A percentile compares a stretch with the other conserved stretches of the same genome.
Evolutionary conservation across 805 yeast species (phyloP).

Genomic region (Metschnikowia bowlesiae): DNA sequence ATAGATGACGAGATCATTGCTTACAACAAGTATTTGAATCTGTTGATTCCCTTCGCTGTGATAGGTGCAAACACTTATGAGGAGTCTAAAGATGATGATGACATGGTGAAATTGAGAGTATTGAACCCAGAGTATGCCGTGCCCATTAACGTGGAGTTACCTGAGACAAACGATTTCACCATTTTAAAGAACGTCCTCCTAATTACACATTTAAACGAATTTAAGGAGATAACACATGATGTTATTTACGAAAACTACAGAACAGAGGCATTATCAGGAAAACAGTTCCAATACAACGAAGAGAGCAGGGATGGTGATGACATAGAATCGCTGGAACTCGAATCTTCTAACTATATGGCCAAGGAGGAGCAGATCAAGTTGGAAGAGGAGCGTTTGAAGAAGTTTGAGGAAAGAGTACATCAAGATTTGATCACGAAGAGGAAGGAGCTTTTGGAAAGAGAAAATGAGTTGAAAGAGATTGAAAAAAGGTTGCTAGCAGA

Average conservation of each 20-base stretch:
- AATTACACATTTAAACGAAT: slow-evolving; percentile 80
- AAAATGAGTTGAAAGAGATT: slow-evolving; percentile 76
- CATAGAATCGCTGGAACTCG: slow-evolving; percentile 7
- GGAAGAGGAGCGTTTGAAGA: slow-evolving; percentile 83
- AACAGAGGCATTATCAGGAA: slow-evolving; percentile 76
- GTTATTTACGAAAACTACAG: slow-evolving; percentile 83
- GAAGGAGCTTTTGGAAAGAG: slow-evolving; percentile 78
- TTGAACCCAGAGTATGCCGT: slow-evolving; percentile 46
- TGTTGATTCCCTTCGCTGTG: slow-evolving; percentile 61
- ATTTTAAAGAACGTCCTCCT: slow-evolving; percentile 73
- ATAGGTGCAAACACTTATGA: slow-evolving; percentile 66
- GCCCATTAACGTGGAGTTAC: slow-evolving; percentile 60
- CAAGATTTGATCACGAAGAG: slow-evolving; percentile 77
- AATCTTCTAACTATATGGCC: slow-evolving; percentile 35
- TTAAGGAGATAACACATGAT: slow-evolving; percentile 86
- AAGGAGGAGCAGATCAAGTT: slow-evolving; percentile 87
- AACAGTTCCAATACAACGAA: slow-evolving; percentile 39
- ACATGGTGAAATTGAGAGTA: slow-evolving; percentile 50
- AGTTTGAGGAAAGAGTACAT: slow-evolving; percentile 86
- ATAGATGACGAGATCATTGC: slow-evolving; percentile 61
- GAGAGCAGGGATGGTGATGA: slow-evolving; percentile 7
- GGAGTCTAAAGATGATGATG: slow-evolving; percentile 34
- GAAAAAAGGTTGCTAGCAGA: slow-evolving; percentile 65
- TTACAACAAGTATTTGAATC: slow-evolving; percentile 60
- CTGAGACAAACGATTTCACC: slow-evolving; percentile 75